phyloP scores from a whole-genome alignment of 2,329 filamentous ascomycete species.

The Pseudomassariella vexata region DNA sequence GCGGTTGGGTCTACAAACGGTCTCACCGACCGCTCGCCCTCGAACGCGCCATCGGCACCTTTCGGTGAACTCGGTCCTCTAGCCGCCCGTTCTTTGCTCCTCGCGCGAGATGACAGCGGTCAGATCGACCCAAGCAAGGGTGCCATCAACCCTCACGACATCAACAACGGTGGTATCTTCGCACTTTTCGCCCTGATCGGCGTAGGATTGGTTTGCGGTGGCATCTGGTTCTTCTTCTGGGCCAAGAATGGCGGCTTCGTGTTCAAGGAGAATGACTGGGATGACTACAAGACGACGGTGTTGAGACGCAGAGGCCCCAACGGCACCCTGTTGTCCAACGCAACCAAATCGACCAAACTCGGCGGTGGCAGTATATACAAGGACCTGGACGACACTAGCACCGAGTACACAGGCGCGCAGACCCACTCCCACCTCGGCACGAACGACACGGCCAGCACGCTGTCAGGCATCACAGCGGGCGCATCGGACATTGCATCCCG shows the following conservation, averaged over 20 bases:
- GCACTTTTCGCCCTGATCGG: slow-evolving; percentile 82
- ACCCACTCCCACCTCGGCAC: slow-evolving; percentile 30
- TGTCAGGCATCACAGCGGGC: slow-evolving; percentile 53
- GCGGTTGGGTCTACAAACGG: slow-evolving; percentile 13
- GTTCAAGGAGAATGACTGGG: slow-evolving; percentile 84
- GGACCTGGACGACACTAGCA: slow-evolving; percentile 51
- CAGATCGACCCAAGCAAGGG: slow-evolving; percentile 37
- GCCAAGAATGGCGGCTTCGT: slow-evolving; percentile 92
- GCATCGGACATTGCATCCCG: slow-evolving; percentile 50
- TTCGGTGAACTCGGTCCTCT: slow-evolving; percentile 32
- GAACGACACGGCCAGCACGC: slow-evolving; percentile 38
- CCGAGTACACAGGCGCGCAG: slow-evolving; percentile 31
- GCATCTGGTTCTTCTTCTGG: slow-evolving; percentile 99
- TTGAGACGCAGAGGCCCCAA: slow-evolving; percentile 83
- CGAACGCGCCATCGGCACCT: slow-evolving; percentile 13
- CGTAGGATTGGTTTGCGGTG: slow-evolving; percentile 64
- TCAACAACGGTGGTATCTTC: slow-evolving; percentile 69
- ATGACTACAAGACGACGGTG: slow-evolving; percentile 96
- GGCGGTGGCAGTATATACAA: slow-evolving; percentile 85
- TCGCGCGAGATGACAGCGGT: slow-evolving; percentile 29
- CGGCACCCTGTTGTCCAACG: slow-evolving; percentile 77
- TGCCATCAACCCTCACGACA: slow-evolving; percentile 46
- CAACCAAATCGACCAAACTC: slow-evolving; percentile 74
- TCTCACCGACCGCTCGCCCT: slow-evolving; percentile 22
- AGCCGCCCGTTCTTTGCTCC: slow-evolving; percentile 35